Percentiles rank a stretch among this genome's conserved stretches.
Evolutionary conservation across 1,139 yeast genomes (phyloP).

Genomic region (Yamadazyma triangularis): DNA sequence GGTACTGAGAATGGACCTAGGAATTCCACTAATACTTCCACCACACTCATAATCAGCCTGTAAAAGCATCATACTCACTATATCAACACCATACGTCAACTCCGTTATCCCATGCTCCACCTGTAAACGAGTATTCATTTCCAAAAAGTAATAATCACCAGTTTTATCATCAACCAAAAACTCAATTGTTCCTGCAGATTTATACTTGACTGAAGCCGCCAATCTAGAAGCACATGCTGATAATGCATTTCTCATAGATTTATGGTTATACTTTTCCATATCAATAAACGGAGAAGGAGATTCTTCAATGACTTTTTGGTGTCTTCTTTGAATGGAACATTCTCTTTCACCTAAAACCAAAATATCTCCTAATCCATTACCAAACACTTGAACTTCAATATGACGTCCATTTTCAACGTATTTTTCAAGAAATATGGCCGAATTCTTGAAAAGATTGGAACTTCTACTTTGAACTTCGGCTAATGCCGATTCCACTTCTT

Average conservation of each 20-base stretch:
- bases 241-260: conserved; percentile 12
- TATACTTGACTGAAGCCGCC: conserved; percentile 21
- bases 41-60: conserved; percentile 23
- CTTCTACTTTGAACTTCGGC: conserved; percentile 3
- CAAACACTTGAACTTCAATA: conserved; percentile 44
- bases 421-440: conserved; percentile 39
- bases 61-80: conserved; percentile 24
- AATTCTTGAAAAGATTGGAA: conserved; percentile 19
- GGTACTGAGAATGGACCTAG: conserved; percentile 8
- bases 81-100: conserved; percentile 22
- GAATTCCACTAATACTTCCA: conserved; percentile 17
- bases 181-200: conserved; percentile 33
- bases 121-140: conserved; percentile 30
- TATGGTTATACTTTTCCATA: conserved; percentile 1
- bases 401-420: conserved; percentile 41
- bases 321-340: conserved; percentile 46
- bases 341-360: conserved; percentile 44
- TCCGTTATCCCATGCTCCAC: conserved; percentile 34
- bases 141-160: conserved; percentile 24
- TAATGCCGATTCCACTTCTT: conserved; percentile 2
- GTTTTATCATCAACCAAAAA: conserved; percentile 25
- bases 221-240: conserved; percentile 17
- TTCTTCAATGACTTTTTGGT: conserved; percentile 45
- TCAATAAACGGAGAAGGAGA: conserved; percentile 31
- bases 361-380: conserved; percentile 40